Evolutionary conservation across 2,329 filamentous ascomycete species (phyloP), one percentile per base, ranked within the genome.

Genomic region (Ambrosiella xylebori): DNA sequence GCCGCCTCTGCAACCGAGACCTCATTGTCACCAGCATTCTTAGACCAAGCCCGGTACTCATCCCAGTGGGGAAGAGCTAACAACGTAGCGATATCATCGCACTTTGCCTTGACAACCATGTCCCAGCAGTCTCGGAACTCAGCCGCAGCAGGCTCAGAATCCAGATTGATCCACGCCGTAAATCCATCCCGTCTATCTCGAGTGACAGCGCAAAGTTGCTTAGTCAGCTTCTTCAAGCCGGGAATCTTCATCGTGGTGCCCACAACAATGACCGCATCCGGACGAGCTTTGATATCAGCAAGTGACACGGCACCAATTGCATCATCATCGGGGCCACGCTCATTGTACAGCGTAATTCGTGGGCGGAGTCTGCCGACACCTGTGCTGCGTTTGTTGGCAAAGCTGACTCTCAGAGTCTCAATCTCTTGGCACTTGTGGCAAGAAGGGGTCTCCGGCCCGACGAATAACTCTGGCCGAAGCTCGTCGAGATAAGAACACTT

Each of bases 201-300:
- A n/a, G 94, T 87, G 38, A 88, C 84, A 54, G 84, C 82, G 68
- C 89, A 96, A 78, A 97, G 81, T 69, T 96, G 90, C 68, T 86
- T 86, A 60, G 91, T 89, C 59, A 98, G 85, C 57, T 90, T 80
- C 61, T 87, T 82, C 49, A 96, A 89, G 7, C 93, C 93, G 0
- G 91, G 91, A 54, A 98, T 90, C 68, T 97, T 97, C 64, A 98
- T 74, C 60, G 88, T 96, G 1, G 93, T 98, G 56, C 93, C 93
- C 7, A 95, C 93, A 36, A 98, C 93, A 63, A 98, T 82, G 35
- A 98, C 79, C 15, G 90, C 90, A 68, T 97, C 93, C 0, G 93
- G 91, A 41, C 89, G 79, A 47, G 84, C 80, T 61, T 88, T 85
- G 60, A 97, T 74, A 68, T 98, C 93, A 3, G 90, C 84, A 63